Base-by-base conservation (phyloP, 2,329 filamentous ascomycete genomes). In the Capronia epimyces region DNA sequence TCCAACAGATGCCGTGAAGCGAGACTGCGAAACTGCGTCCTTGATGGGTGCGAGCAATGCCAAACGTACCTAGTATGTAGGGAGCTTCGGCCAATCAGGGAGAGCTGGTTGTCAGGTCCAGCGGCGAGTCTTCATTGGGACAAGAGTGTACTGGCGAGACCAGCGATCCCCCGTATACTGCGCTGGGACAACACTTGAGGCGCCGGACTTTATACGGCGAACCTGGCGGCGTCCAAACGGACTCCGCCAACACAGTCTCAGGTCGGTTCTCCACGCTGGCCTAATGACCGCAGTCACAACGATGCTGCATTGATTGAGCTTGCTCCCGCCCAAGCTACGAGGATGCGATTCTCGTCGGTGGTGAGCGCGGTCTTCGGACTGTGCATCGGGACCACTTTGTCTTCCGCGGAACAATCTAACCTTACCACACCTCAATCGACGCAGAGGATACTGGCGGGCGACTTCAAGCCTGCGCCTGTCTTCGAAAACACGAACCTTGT, bases 401-500 rank as follows among this genome's bases (percentile, higher is more conserved):
- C 18, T 37, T 37, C 34, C 7, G 18, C 34, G 13, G 15, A 18
- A 37, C 45, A 61, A 29, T 60, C 57, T 2, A 62, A 63, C 43
- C 50, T 56, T 45, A 63, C 60, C 5, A 49, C 47, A 36, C 46
- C 43, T 34, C 27, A 46, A 36, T 32, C 42, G 24, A 56, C 57
- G n/a, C 65, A 66, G 57, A 63, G 67, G 49, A 60, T 67, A 51
- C 64, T 73, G 20, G 66, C 67, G 36, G 62, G 63, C 53, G 65
- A 69, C 55, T 95, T 96, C 75, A 85, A 81, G 69, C 89, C 91
- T 47, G 86, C 90, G 12, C 87, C 89, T 67, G 87, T 90, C 60
- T 98, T 95, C 75, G 89, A 90, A 74, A 96, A 98, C 71, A 79
- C 79, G 70, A 97, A 98, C 68, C 72, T 97, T 24, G 86, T 97